Base-by-base conservation (phyloP, 257 asterid species). In the Penstemon davidsonii region DNA sequence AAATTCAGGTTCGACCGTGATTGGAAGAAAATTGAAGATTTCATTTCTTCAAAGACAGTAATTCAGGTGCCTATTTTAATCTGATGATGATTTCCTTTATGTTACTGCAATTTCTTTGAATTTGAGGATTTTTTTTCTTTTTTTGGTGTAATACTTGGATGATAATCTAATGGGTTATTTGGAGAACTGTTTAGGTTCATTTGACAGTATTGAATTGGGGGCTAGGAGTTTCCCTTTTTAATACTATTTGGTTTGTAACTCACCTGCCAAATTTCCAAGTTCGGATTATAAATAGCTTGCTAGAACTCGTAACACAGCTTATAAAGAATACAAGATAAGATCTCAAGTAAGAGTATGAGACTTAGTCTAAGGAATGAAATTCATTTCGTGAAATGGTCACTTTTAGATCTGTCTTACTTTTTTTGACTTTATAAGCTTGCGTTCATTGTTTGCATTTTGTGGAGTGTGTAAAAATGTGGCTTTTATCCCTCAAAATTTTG, bases 11-110 rank as follows among this genome's bases (percentile, higher is more conserved):
- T 92, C 70, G 98, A 92, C 69, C 96, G 98, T 11, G 98, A 92
- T 73, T 92, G 98, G 98, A 92, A 92, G 90, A 89, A 92, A 73
- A 92, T 92, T 68, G 98, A 92, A 79, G 98, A 87, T 73, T 92
- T 92, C 65, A 80, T 92, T 52, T 96, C 93, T 69, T 92, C 98
- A 62, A 92, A 92, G 81, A 87, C 98, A 12, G 98, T 90, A 55
- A 92, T 92, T 76, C 98, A 89, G 98, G 98, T 92, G 71, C 67
- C 49, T 44, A 37, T 45, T 70, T 25, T 49, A 47, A 53, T 70
- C 64, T 37, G 50, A 39, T 75, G 60, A 37, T 19, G 13, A 18
- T 54, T n/a, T 45, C 55, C 13, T 46, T 6, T 46, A 36, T 18
- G 37, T 9, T 19, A 9, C 57, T 52, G 66, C 12, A 46, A 8